Evolutionary conservation across 2,329 filamentous ascomycete species (phyloP), one percentile per base, ranked within the genome.

Genomic region (Colletotrichum sansevieriae): DNA sequence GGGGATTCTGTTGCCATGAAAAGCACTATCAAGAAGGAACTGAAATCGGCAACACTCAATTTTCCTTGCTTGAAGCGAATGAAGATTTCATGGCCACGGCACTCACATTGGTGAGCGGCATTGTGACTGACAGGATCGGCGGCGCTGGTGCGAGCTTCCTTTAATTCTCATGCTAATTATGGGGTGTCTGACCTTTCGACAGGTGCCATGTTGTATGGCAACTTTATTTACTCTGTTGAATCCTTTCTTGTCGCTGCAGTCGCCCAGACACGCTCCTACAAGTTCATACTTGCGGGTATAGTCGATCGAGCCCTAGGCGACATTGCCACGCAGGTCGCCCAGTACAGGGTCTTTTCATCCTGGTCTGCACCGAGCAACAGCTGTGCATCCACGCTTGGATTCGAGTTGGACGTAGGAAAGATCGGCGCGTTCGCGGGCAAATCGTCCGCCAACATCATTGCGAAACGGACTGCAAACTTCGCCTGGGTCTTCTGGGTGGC

Each of bases 301-400:
- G 78, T 90, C 1, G 76, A 90, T 11, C 81, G 85, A 41, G 83
- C 87, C 0, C 76, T 90, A 0, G 88, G 88, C 22, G 88, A 90
- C 69, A 88, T 90, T 22, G 85, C 88, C 0, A 90, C 88, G 0
- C 88, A 90, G 72, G 82, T 90, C 35, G 88, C 88, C 0, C 87
- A 90, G 74, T 90, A 90, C 75, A 89, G 90, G 68, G 84, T 90
- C 70, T 90, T 90, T 72, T 88, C 86, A 0, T 88, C 86, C 0
- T 90, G 88, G 88, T 90, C 90, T 70, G 81, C 88, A 0, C 88
- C 88, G 0, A 87, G 82, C 3, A 83, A 86, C 64, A 88, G 88
- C 1, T 90, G 90, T 73, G 88, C 88, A 0, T 88, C 87, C 0
- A 90, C 88, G 0, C 79, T 90, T 0, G 88, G 83, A 0, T 84